A percentile compares a stretch with the other conserved stretches of the same genome.
Conservation (phyloP, 129 eudicot genomes). For the Artemisia argyi region DNA sequence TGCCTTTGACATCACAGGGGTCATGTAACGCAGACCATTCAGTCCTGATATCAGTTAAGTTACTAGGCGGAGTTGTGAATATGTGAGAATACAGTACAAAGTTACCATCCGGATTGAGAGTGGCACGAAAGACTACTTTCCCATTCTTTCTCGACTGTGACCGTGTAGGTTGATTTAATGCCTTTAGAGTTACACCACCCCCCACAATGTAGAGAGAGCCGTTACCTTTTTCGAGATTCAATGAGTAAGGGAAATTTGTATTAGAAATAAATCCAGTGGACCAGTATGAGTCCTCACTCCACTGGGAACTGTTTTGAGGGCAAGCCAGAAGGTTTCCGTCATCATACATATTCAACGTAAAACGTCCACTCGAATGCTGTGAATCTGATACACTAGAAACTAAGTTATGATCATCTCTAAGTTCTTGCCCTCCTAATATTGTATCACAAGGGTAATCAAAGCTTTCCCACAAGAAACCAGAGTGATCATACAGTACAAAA, state of each 20-base stretch:
- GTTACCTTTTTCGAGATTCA: not conserved
- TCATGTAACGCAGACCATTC: conserved; percentile 32
- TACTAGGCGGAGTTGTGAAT: conserved; percentile 8
- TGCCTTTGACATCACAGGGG: conserved; percentile 24
- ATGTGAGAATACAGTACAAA: conserved; percentile 36
- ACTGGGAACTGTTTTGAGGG: not conserved
- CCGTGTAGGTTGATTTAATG: not conserved
- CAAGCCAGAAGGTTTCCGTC: conserved; percentile 40
- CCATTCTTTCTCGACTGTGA: not conserved
- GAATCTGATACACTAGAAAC: conserved; percentile 22
- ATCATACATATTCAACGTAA: not conserved
- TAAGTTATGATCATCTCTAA: too few species aligned
- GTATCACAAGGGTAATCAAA: conserved; percentile 32
- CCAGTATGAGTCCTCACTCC: conserved; percentile 18
- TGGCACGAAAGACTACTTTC: conserved; percentile 34
- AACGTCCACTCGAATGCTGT: conserved; percentile 21
- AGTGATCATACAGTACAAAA: conserved; percentile 22
- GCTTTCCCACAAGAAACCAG: conserved; percentile 24
- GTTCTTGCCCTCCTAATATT: conserved; percentile 36
- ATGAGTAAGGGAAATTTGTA: too few species aligned
- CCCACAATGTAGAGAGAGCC: conserved; percentile 7
- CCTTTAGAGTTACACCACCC: not conserved
- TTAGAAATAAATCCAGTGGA: too few species aligned
- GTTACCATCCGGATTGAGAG: conserved; percentile 29
- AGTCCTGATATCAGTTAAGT: not conserved